A percentile compares a stretch with the other conserved stretches of the same genome.
Evolutionary conservation across 306 rosid species (phyloP).

Genomic region (Bauhinia variegata): DNA sequence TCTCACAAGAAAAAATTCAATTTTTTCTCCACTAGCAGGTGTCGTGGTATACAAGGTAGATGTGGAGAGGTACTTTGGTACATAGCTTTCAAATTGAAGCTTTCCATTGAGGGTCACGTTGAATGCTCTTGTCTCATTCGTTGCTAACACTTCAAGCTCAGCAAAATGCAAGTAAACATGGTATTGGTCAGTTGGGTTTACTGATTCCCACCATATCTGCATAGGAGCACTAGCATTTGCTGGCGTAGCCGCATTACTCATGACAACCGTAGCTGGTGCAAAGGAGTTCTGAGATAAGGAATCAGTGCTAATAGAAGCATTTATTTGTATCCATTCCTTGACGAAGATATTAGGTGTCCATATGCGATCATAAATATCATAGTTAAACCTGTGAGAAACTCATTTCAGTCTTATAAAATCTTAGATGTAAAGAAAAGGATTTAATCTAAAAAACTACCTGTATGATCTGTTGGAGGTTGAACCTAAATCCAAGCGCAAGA

Average conservation of each 20-base stretch:
- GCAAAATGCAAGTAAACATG: constrained; percentile 43
- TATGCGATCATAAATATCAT: constrained; percentile 42
- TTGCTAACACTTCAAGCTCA: constrained; percentile 28
- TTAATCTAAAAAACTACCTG: constrained; percentile 25
- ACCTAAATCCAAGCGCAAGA: constrained; percentile 29
- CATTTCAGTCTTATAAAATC: background rate
- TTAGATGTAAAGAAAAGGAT: background rate
- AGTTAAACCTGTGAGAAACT: constrained; percentile 34
- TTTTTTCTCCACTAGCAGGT: background rate
- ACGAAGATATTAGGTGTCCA: background rate
- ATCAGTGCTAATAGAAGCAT: constrained; percentile 1
- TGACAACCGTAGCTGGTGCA: constrained; percentile 23
- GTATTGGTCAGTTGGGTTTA: background rate
- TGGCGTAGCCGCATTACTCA: constrained; percentile 38
- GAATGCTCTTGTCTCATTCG: constrained; percentile 44
- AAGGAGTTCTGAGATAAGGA: background rate
- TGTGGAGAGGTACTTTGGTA: accelerated
- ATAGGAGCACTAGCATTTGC: constrained; percentile 28
- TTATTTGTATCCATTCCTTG: background rate
- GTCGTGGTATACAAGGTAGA: background rate
- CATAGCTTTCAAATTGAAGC: background rate
- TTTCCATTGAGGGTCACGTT: constrained; percentile 12
- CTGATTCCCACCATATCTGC: background rate
- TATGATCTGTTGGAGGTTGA: background rate
- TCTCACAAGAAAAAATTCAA: background rate